A percentile compares a stretch with the other conserved stretches of the same genome.
These are phyloP conservation scores for Lodderomyces beijingensis DNA, from an alignment of 1,139 yeast species.

Conservation along the genomic window DNA sequence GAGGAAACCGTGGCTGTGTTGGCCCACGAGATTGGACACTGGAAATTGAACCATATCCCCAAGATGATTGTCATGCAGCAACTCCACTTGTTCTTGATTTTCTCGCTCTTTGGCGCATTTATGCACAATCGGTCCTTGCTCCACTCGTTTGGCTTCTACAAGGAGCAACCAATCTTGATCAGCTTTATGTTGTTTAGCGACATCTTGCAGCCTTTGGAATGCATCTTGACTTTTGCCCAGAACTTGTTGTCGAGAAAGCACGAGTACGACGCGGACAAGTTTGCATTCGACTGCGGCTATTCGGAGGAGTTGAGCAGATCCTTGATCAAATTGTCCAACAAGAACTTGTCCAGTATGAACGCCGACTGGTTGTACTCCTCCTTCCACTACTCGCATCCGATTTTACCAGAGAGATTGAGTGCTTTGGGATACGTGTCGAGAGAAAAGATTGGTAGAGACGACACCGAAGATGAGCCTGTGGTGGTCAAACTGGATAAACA, in stretches of 20 bases:
- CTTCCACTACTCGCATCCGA: constrained; percentile 88
- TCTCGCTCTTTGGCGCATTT: constrained; percentile 73
- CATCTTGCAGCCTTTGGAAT: constrained; percentile 72
- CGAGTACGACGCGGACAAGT: constrained; percentile 91
- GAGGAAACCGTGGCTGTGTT: constrained; percentile 88
- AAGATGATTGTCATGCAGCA: constrained; percentile 65
- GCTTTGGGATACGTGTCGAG: constrained; percentile 58
- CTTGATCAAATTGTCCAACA: constrained; percentile 68
- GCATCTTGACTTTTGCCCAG: constrained; percentile 59
- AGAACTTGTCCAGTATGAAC: constrained; percentile 77
- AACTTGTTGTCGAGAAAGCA: constrained; percentile 75
- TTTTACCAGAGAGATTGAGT: constrained; percentile 76
- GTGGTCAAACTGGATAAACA: constrained; percentile 22
- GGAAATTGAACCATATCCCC: constrained; percentile 85
- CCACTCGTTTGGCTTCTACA: constrained; percentile 69
- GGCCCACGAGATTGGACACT: constrained; percentile 97
- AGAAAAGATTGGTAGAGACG: constrained; percentile 30
- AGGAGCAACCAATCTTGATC: constrained; percentile 63
- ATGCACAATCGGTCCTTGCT: constrained; percentile 75
- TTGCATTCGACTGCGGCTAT: constrained; percentile 72
- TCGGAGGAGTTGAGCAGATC: constrained; percentile 65
- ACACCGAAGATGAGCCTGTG: constrained; percentile 48
- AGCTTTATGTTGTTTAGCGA: constrained; percentile 78
- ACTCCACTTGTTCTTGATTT: constrained; percentile 57
- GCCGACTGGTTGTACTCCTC: constrained; percentile 89